Evolutionary conservation across 106 monocot genomes (phyloP), one percentile per base, ranked within the genome.

Genomic region (Acanthochlamys bracteata): DNA sequence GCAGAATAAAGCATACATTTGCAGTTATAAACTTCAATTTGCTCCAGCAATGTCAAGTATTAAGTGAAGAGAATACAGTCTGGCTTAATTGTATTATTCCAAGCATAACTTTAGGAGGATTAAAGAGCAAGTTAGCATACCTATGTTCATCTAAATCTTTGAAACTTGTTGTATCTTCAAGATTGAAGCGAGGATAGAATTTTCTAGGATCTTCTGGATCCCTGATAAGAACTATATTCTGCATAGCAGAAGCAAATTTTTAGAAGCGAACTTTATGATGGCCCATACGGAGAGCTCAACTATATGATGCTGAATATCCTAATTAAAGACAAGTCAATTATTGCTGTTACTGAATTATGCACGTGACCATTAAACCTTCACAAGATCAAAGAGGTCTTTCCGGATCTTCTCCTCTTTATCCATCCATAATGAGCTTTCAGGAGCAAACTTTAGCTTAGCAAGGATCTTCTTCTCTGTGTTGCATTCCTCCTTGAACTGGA

Each of bases 131-230:
- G 55, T 20, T 54, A 60, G 25, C 16, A 53, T 70, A 89, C 94
- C 89, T 86, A 53, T 90, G 86, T 33, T 94, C 86, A 74, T 94
- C 84, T 69, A 94, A 69, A 78, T 90, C 82, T 41, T 61, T 71
- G 74, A 90, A 94, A 74, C 81, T 94, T 46, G 82, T 79, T 61
- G 94, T 86, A 69, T 84, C 90, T 66, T 94, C 90, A 40, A 86
- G 77, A 73, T 90, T 89, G 73, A 94, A 94, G 41, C 90, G 83
- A 51, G 94, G 94, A 70, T 94, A 94, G 73, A 90, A 94, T 68
- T 90, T 86, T 40, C 79, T 70, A 0, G 39, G 17, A 54, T 94
- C 94, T 72, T 94, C 90, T 42, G 77, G 77, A 78, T 94, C 94
- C 77, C 79, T 82, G 43, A 94, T 90, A 68, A 94, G 90, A 80